These are phyloP conservation scores for Skeletonema grethae DNA, from an alignment of 108 stramenopile genomes.

Conservation along the genomic window DNA sequence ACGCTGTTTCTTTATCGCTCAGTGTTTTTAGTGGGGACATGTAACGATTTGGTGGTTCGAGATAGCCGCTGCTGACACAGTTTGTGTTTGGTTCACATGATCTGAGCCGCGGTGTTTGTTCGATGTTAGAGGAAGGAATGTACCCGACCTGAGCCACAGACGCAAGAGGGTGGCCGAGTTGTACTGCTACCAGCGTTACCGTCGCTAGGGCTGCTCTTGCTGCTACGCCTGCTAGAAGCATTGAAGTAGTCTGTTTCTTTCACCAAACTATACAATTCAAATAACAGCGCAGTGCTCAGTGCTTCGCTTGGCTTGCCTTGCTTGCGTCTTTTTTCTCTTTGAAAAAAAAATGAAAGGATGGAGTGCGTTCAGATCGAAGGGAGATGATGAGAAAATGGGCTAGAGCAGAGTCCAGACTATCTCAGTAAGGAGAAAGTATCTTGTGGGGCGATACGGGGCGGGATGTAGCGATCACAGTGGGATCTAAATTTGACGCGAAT, in stretches of 20 bases:
- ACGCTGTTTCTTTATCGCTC: conserved; percentile 24
- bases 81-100: conserved; percentile 21
- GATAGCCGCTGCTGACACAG: conserved; percentile 30
- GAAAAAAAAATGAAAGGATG: not conserved
- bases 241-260: not conserved
- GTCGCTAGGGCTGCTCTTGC: conserved; percentile 12
- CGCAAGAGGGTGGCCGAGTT: not conserved
- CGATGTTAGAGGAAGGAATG: not conserved
- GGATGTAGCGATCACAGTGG: not conserved
- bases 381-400: not conserved
- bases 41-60: conserved; percentile 44
- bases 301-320: too few relatives aligned
- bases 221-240: not conserved
- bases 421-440: too few relatives aligned
- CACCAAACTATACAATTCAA: too few relatives aligned
- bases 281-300: too few relatives aligned
- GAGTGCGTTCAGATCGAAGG: not conserved
- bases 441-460: not conserved
- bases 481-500: not conserved
- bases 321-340: not conserved
- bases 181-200: not conserved
- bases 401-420: too few relatives aligned
- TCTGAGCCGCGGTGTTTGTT: not conserved
- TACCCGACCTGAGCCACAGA: not conserved
- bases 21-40: conserved; percentile 26